A percentile compares a stretch with the other conserved stretches of the same genome.
Evolutionary conservation across 139 green algal genomes (phyloP).

Genomic region (Tetradesmus lagerheimii): DNA sequence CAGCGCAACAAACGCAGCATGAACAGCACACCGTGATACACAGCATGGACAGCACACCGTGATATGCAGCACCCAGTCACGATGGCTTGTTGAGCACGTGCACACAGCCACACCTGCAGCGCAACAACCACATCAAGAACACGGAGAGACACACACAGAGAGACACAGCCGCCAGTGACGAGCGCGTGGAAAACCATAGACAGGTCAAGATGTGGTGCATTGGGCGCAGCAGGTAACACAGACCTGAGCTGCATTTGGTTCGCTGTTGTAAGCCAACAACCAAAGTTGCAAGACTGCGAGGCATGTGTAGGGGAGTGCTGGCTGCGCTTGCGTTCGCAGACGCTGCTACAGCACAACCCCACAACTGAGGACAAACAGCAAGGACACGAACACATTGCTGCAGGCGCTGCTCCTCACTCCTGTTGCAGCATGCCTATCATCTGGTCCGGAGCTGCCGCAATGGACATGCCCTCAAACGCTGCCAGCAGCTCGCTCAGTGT

Average conservation of each 20-base stretch:
- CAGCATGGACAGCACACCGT: no score
- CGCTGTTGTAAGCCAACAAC: no score
- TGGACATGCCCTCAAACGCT: conserved; percentile 17
- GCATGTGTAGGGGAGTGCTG: no score
- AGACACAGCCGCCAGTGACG: neutral
- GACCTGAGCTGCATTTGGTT: no score
- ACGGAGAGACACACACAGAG: neutral
- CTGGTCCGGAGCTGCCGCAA: neutral
- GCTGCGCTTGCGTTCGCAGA: neutral
- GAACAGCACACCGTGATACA: no score
- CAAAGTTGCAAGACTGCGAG: no score
- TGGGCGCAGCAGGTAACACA: neutral
- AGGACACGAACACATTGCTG: neutral
- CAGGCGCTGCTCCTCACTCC: conserved; percentile 17
- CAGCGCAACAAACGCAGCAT: no score
- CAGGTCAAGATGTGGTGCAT: neutral
- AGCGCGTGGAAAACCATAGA: neutral
- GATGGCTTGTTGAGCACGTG: conserved; percentile 18
- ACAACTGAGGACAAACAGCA: neutral
- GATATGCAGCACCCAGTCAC: neutral
- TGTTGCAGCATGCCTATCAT: neutral
- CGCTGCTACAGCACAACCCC: neutral
- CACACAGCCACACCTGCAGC: neutral
- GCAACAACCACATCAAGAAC: neutral
- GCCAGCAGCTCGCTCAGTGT: conserved; percentile 21